A percentile compares a stretch with the other conserved stretches of the same genome.
These are phyloP conservation scores for Thalassiosira mediterranea DNA, from an alignment of 352 stramenopile species.

Conservation along the genomic window DNA sequence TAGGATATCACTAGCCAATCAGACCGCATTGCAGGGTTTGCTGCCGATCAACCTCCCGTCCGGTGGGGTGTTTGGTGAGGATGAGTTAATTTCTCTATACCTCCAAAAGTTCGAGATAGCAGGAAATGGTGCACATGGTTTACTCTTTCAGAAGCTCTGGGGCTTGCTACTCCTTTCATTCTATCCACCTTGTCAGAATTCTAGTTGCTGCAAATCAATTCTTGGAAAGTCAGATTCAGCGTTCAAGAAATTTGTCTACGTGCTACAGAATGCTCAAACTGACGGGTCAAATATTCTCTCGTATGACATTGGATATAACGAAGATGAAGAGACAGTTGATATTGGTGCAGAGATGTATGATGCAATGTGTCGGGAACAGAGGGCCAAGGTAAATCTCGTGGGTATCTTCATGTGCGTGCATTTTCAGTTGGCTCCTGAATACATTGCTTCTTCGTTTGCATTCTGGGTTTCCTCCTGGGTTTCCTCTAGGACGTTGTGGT, in stretches of 20 bases:
- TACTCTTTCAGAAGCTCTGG: slow-evolving; percentile 52
- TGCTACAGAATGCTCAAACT: slow-evolving; percentile 32
- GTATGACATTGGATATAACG: slow-evolving; percentile 40
- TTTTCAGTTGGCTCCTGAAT: no score
- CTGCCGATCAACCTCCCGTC: slow-evolving; percentile 14
- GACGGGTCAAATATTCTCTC: slow-evolving; percentile 39
- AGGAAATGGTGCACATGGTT: slow-evolving; percentile 46
- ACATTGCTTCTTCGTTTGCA: not conserved
- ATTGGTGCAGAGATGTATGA: slow-evolving; percentile 29
- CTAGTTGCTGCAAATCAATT: slow-evolving; percentile 8
- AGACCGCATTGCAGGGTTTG: slow-evolving; percentile 15
- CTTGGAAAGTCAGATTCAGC: slow-evolving; percentile 34
- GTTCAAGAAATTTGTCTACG: slow-evolving; percentile 25
- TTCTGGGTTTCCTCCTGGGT: slow-evolving; percentile 2
- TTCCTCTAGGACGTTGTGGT: slow-evolving; percentile 26
- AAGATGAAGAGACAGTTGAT: slow-evolving; percentile 44
- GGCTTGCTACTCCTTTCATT: slow-evolving; percentile 45
- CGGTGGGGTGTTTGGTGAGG: slow-evolving; percentile 29
- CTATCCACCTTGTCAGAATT: slow-evolving; percentile 32
- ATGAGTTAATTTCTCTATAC: slow-evolving; percentile 42
- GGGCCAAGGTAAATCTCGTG: slow-evolving; percentile 14
- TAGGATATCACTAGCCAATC: slow-evolving; percentile 27
- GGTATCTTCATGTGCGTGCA: not conserved
- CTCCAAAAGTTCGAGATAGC: slow-evolving; percentile 37
- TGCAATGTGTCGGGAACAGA: slow-evolving; percentile 11